phyloP scores from a whole-genome alignment of 495 filamentous ascomycete species.

The Penicillium cosmopolitanum region DNA sequence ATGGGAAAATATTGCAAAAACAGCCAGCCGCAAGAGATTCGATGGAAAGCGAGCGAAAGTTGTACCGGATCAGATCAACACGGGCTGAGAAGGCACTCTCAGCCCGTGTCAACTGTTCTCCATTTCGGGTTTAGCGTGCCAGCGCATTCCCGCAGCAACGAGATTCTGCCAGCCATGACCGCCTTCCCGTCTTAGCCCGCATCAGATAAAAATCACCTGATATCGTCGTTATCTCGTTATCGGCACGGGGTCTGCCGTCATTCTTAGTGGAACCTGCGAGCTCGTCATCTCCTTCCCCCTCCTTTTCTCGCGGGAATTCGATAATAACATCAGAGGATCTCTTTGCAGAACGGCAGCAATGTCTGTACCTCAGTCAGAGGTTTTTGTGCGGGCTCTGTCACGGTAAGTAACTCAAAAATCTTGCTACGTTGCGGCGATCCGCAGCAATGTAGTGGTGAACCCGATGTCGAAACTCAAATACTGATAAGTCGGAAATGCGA shows the following conservation, averaged over 20 bases:
- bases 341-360: constrained; percentile 5
- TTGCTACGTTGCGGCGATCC: background rate
- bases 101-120: constrained; percentile 42
- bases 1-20: constrained; percentile 17
- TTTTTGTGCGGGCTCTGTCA: constrained; percentile 47
- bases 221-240: constrained; percentile 3
- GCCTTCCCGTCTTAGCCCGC: constrained; percentile 22
- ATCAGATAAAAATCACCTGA: constrained; percentile 14
- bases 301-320: background rate
- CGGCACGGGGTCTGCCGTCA: constrained; percentile 2
- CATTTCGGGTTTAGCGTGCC: constrained; percentile 42
- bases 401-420: constrained; percentile 35
- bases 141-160: constrained; percentile 51
- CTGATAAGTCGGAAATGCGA: constrained; percentile 12
- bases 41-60: constrained; percentile 20
- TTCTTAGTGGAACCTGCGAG: background rate
- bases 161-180: constrained; percentile 31
- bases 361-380: constrained; percentile 32
- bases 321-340: background rate
- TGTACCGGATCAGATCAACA: constrained; percentile 31
- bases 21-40: constrained; percentile 17
- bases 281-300: background rate
- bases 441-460: no score
- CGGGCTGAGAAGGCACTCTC: constrained; percentile 23
- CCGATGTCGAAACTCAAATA: constrained; percentile 5